Percentiles rank a stretch among this genome's conserved stretches.
These are phyloP conservation scores for Ophiostoma sp. DNA, from an alignment of 2,329 filamentous ascomycete genomes.

Conservation along the genomic window DNA sequence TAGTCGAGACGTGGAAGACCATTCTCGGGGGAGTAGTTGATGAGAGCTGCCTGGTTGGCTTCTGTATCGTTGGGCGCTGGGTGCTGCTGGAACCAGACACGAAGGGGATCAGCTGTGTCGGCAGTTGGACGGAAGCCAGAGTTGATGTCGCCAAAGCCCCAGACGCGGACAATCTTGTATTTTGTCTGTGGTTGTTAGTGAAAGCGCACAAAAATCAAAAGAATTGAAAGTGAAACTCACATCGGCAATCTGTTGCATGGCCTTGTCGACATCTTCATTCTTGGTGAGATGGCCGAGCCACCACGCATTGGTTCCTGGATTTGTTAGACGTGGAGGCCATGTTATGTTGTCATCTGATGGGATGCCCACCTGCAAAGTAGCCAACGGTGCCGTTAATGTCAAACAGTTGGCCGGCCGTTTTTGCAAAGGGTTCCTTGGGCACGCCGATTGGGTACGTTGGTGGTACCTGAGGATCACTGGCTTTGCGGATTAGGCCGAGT, in stretches of 20 bases:
- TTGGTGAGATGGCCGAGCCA: conserved; percentile 28
- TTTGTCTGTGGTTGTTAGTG: conserved; percentile 36
- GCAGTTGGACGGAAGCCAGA: conserved; percentile 40
- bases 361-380: conserved; percentile 25
- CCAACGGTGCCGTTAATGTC: conserved; percentile 27
- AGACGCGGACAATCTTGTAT: conserved; percentile 52
- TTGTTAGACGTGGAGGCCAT: not conserved
- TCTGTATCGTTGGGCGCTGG: conserved; percentile 2
- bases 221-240: not conserved
- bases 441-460: conserved; percentile 26
- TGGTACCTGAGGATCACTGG: conserved; percentile 9
- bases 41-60: conserved; percentile 7
- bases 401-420: conserved; percentile 25
- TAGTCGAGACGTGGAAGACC: conserved; percentile 52
- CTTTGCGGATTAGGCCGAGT: conserved; percentile 10
- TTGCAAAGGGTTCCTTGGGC: conserved; percentile 23
- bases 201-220: not conserved
- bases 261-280: conserved; percentile 27
- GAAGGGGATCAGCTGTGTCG: conserved; percentile 41
- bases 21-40: conserved; percentile 26
- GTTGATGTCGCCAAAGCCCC: conserved; percentile 51
- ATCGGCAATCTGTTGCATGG: conserved; percentile 27
- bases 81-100: conserved; percentile 47
- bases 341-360: too few species aligned
- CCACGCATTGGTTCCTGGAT: conserved; percentile 28